A percentile compares a stretch with the other conserved stretches of the same genome.
Conservation (phyloP, 129 eudicot species). For the Flaveria ramosissima region DNA sequence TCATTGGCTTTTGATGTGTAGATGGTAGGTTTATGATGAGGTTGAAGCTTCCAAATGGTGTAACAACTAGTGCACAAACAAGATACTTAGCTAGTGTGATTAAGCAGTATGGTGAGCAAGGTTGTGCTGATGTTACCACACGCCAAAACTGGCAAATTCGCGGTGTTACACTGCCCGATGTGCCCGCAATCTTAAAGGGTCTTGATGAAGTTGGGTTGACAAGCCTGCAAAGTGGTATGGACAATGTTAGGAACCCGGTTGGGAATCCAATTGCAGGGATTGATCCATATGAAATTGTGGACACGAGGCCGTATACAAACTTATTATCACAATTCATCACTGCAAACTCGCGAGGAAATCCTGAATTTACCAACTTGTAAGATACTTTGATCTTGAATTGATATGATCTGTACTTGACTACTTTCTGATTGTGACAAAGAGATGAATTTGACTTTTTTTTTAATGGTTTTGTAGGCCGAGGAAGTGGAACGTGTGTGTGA, state of each 20-base stretch:
- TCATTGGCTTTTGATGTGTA: conserved; percentile 33
- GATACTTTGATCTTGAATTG: conserved; percentile 21
- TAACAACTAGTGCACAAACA: conserved; percentile 88
- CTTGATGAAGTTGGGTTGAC: conserved; percentile 85
- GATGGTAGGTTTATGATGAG: conserved; percentile 99
- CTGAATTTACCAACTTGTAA: conserved; percentile 86
- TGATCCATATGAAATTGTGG: conserved; percentile 87
- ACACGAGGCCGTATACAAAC: conserved; percentile 79
- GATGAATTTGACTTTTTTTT: conserved; percentile 12
- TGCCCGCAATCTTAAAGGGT: conserved; percentile 80
- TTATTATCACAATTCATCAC: conserved; percentile 80
- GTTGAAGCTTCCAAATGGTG: conserved; percentile 93
- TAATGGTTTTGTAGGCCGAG: conserved; percentile 64
- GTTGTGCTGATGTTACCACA: conserved; percentile 92
- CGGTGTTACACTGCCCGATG: conserved; percentile 88
- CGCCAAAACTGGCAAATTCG: conserved; percentile 99
- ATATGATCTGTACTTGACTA: neutral
- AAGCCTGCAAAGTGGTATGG: conserved; percentile 98
- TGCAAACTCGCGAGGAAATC: conserved; percentile 85
- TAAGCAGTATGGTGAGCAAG: conserved; percentile 77
- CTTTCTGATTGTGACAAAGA: neutral
- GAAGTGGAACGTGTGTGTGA: conserved; percentile 97
- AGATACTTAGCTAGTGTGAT: conserved; percentile 91
- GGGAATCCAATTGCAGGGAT: conserved; percentile 97
- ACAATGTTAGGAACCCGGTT: conserved; percentile 93